Conservation (phyloP, 1,284 basidiomycete species). For the Malassezia sympodialis region DNA sequence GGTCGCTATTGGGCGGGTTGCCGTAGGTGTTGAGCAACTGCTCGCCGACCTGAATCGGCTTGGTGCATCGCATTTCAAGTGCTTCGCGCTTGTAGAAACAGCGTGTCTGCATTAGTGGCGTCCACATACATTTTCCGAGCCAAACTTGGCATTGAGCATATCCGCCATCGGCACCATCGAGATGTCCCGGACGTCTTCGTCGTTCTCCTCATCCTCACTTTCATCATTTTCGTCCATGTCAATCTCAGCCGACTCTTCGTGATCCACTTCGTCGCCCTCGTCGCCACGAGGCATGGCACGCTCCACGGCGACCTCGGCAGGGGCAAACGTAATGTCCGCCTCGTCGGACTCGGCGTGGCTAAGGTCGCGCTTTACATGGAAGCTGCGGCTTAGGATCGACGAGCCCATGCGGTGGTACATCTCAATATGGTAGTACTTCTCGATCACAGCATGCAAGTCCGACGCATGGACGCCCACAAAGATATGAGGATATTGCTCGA, state of each 20-base stretch:
- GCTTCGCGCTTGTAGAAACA: constrained; percentile 66
- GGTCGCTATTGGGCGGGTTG: constrained; percentile 84
- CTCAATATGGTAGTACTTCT: constrained; percentile 60
- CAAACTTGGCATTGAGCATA: constrained; percentile 53
- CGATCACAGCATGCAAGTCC: constrained; percentile 24
- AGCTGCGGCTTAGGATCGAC: constrained; percentile 81
- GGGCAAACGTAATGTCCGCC: constrained; percentile 10
- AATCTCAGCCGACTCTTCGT: constrained; percentile 38
- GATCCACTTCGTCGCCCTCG: constrained; percentile 11
- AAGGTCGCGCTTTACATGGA: constrained; percentile 55
- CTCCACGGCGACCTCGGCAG: constrained; percentile 10
- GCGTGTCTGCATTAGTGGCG: constrained; percentile 57
- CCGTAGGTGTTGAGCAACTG: constrained; percentile 94
- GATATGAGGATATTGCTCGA: constrained; percentile 33
- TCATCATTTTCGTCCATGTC: constrained; percentile 24
- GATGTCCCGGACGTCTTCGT: constrained; percentile 56
- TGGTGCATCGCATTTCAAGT: constrained; percentile 73
- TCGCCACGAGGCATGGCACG: constrained; percentile 7
- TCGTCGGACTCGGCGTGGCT: constrained; percentile 13
- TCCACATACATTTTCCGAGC: constrained; percentile 53
- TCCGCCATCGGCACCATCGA: constrained; percentile 97
- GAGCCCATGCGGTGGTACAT: constrained; percentile 84
- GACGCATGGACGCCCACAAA: constrained; percentile 23
- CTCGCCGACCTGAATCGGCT: constrained; percentile 63
- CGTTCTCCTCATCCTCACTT: constrained; percentile 23